Evolutionary conservation across 2,329 filamentous ascomycete genomes (phyloP).

Genomic region (Cryoendolithus antarcticus): DNA sequence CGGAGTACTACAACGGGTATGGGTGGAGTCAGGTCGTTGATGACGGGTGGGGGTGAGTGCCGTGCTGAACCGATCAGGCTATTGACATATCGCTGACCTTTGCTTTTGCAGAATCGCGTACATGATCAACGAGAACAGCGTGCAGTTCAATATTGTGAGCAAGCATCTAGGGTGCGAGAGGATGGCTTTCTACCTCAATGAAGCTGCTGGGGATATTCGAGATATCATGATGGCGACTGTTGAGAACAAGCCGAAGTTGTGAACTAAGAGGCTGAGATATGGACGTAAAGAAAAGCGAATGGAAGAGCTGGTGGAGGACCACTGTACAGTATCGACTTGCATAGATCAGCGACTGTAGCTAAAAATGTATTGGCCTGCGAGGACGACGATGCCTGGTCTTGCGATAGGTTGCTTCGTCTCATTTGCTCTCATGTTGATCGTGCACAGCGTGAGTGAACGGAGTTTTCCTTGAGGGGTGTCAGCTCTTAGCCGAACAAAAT

Average conservation of each 20-base stretch:
- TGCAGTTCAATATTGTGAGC: conserved; percentile 96
- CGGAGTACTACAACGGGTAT: conserved; percentile 97
- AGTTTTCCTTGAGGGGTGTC: too few species aligned
- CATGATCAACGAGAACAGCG: conserved; percentile 99
- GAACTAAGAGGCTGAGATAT: conserved; percentile 21
- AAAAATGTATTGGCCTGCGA: too few species aligned
- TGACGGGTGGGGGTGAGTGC: conserved; percentile 62
- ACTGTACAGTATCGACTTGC: too few species aligned
- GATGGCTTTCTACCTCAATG: conserved; percentile 93
- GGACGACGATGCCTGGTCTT: too few species aligned
- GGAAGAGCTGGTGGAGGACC: too few species aligned
- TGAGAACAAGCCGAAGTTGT: conserved; percentile 78
- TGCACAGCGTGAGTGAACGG: too few species aligned
- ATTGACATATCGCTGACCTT: conserved; percentile 9
- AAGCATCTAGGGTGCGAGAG: conserved; percentile 81
- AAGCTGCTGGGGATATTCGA: conserved; percentile 80
- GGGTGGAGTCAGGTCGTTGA: conserved; percentile 98
- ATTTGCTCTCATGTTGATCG: too few species aligned
- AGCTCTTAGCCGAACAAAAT: too few species aligned
- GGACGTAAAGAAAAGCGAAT: too few species aligned
- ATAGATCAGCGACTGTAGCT: too few species aligned
- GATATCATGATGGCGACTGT: conserved; percentile 74
- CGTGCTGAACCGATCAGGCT: neutral
- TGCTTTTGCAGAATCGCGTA: conserved; percentile 57
- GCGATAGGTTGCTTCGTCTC: too few species aligned